Conservation (phyloP, 1,284 basidiomycete species). For the Butyriboletus appendiculatus region DNA sequence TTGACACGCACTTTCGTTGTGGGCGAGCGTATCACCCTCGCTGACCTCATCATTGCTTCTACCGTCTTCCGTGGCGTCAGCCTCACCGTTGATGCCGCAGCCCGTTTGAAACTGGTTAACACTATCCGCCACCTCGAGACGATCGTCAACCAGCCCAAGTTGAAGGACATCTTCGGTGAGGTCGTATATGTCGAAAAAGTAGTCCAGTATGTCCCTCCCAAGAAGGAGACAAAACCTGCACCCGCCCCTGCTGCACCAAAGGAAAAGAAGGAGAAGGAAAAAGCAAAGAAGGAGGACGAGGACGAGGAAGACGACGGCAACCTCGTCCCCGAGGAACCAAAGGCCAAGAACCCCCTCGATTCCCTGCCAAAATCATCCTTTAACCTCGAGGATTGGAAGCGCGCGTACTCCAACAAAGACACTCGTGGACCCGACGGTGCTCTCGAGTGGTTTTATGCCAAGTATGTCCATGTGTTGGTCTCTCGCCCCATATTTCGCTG, state of each 20-base stretch:
- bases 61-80: conserved; percentile 52
- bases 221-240: conserved; percentile 57
- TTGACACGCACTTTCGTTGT: conserved; percentile 87
- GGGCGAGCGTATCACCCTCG: conserved; percentile 91
- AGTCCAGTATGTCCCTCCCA: conserved; percentile 71
- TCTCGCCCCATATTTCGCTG: conserved; percentile 16
- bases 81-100: conserved; percentile 61
- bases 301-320: conserved; percentile 72
- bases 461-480: conserved; percentile 48
- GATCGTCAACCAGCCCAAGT: conserved; percentile 77
- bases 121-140: conserved; percentile 84
- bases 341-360: conserved; percentile 94
- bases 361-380: conserved; percentile 88
- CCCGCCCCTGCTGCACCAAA: conserved; percentile 45
- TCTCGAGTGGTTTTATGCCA: conserved; percentile 89
- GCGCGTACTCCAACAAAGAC: conserved; percentile 96
- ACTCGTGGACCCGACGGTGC: conserved; percentile 77
- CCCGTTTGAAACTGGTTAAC: conserved; percentile 74
- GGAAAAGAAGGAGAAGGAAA: conserved; percentile 64
- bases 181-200: conserved; percentile 72
- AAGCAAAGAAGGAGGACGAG: conserved; percentile 57
- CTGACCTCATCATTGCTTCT: conserved; percentile 78
- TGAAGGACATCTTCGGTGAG: conserved; percentile 68
- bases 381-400: conserved; percentile 98
- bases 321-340: conserved; percentile 62